Evolutionary conservation across 1,284 basidiomycete genomes (phyloP).

Genomic region (Hemileia vastatrix): DNA sequence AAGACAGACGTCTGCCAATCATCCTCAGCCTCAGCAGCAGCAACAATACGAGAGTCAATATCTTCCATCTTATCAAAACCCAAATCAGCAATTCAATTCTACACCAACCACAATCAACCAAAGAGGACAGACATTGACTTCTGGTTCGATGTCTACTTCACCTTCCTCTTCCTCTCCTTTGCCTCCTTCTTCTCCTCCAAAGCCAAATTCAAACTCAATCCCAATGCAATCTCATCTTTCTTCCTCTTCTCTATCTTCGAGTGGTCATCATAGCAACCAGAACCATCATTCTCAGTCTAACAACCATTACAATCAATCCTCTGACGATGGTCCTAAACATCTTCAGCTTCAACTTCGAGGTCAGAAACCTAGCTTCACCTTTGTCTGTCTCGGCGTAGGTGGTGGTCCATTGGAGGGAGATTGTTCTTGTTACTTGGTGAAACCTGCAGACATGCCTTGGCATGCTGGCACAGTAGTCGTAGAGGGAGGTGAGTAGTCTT

Average conservation of each 20-base stretch:
- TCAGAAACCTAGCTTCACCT: too few relatives aligned
- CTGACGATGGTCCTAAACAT: not conserved
- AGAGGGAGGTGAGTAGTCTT: conserved; percentile 46
- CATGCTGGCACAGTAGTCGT: conserved; percentile 40
- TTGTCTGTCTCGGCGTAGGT: conserved; percentile 42
- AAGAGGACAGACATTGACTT: not conserved
- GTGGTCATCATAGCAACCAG: too few relatives aligned
- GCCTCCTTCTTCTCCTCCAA: not conserved
- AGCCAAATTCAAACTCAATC: not conserved
- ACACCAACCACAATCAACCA: not conserved
- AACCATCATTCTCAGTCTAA: too few relatives aligned
- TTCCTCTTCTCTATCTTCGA: too few relatives aligned
- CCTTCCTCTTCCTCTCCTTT: not conserved
- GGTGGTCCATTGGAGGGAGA: conserved; percentile 46
- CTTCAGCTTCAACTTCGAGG: conserved; percentile 19
- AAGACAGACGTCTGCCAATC: not conserved
- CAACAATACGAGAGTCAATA: not conserved
- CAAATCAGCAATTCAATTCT: not conserved
- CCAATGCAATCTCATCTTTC: not conserved
- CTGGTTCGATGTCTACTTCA: not conserved
- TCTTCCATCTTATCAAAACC: not conserved
- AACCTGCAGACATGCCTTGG: conserved; percentile 40
- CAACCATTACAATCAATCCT: not conserved
- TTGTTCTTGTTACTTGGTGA: conserved; percentile 45
- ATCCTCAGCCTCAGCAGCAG: conserved; percentile 4